phyloP scores from a whole-genome alignment of 768 basidiomycete genomes.

The Lyophyllum semitale region DNA sequence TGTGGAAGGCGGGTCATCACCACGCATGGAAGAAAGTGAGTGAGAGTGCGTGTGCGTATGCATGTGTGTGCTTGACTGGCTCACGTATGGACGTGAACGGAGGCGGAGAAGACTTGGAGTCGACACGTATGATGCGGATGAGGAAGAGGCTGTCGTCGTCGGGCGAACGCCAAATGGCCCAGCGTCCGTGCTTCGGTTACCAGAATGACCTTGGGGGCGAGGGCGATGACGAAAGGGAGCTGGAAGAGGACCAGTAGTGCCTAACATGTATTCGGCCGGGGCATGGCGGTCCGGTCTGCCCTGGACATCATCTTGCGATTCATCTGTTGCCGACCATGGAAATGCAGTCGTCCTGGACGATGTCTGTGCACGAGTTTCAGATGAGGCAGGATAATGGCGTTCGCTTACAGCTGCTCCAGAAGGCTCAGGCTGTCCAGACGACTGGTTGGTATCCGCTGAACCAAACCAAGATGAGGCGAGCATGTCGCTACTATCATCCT shows the following conservation, averaged over 20 bases:
- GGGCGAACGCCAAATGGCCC: not conserved
- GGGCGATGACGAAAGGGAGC: not conserved
- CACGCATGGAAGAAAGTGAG: slow-evolving; percentile 24
- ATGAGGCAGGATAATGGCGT: not conserved
- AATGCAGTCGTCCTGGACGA: not conserved
- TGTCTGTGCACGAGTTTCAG: not conserved
- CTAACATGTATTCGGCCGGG: not conserved
- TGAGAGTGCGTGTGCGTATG: slow-evolving; percentile 19
- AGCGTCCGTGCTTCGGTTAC: not conserved
- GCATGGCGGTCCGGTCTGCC: not conserved
- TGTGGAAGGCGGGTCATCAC: slow-evolving; percentile 29
- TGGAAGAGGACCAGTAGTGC: not conserved
- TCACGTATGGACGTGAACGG: slow-evolving; percentile 12
- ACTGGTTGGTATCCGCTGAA: not conserved
- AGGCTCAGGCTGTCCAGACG: not conserved
- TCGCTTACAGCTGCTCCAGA: not conserved
- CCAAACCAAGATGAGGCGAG: not conserved
- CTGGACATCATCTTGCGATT: not conserved
- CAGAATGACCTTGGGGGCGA: not conserved
- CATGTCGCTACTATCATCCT: not conserved
- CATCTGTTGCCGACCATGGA: not conserved
- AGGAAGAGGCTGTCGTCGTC: not conserved
- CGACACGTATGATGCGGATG: not conserved
- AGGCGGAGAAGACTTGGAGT: not conserved
- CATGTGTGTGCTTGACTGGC: slow-evolving; percentile 5